phyloP scores from a whole-genome alignment of 192 early-diverging fungal species.

The Coemansia sp. region DNA sequence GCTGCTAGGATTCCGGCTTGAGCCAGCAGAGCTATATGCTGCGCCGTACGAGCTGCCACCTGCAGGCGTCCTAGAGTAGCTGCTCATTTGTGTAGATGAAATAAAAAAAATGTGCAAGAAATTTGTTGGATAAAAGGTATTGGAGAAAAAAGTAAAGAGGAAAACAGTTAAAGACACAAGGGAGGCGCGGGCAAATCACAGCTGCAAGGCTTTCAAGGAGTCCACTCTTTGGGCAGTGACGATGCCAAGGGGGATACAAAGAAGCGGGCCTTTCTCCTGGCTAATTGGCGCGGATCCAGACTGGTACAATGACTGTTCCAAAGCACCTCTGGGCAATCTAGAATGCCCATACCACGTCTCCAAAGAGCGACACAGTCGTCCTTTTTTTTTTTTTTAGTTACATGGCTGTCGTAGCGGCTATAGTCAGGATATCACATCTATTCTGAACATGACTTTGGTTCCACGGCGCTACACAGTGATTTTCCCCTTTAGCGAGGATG shows the following conservation, averaged over 20 bases:
- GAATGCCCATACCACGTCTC: background rate
- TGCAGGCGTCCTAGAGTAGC: constrained; percentile 23
- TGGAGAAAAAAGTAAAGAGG: background rate
- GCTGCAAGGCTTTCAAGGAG: background rate
- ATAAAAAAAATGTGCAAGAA: background rate
- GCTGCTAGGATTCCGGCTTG: constrained; percentile 10
- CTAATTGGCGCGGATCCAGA: background rate
- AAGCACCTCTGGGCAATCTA: background rate
- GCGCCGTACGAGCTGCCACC: constrained; percentile 15
- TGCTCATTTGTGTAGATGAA: constrained; percentile 33
- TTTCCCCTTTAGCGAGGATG: constrained; percentile 21
- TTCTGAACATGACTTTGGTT: background rate
- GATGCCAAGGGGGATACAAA: background rate
- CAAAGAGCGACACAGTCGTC: background rate
- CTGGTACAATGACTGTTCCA: background rate
- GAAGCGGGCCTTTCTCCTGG: background rate
- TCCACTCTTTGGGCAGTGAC: background rate
- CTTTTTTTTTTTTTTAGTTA: background rate
- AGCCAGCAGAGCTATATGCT: background rate
- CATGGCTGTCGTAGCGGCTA: background rate
- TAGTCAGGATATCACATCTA: background rate
- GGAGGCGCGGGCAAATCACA: background rate
- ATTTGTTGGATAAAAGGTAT: background rate
- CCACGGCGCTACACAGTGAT: constrained; percentile 31
- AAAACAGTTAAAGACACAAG: background rate